phyloP scores from a whole-genome alignment of 2,329 filamentous ascomycete species.

The Tolypocladium tundrense region DNA sequence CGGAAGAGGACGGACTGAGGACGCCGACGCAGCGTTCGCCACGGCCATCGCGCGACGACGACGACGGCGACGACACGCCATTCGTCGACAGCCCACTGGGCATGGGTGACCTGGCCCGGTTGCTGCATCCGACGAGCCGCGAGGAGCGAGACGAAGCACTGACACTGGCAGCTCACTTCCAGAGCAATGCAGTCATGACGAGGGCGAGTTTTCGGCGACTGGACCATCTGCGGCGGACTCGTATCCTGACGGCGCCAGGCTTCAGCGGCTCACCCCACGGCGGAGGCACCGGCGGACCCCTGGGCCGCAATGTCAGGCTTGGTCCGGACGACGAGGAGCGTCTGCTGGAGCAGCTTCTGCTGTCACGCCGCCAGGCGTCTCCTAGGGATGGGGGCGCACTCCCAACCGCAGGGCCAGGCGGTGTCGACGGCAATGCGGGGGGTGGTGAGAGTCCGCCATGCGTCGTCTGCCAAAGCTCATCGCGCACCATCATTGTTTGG shows the following conservation, averaged over 20 bases:
- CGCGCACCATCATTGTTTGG: slow-evolving; percentile 87
- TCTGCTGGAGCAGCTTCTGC: slow-evolving; percentile 49
- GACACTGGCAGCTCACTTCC: slow-evolving; percentile 70
- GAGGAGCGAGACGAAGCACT: slow-evolving; percentile 75
- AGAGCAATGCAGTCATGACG: slow-evolving; percentile 64
- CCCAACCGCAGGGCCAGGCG: slow-evolving; percentile 46
- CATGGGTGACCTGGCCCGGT: slow-evolving; percentile 59
- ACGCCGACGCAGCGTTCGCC: slow-evolving; percentile 66
- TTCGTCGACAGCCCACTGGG: slow-evolving; percentile 53
- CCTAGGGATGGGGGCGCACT: slow-evolving; percentile 6
- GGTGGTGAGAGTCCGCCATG: slow-evolving; percentile 69
- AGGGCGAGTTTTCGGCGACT: slow-evolving; percentile 64
- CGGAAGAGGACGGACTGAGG: slow-evolving; percentile 42
- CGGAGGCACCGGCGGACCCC: slow-evolving; percentile 6
- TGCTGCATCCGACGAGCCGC: slow-evolving; percentile 69
- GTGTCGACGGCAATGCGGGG: slow-evolving; percentile 55
- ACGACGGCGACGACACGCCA: slow-evolving; percentile 40
- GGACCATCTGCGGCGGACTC: slow-evolving; percentile 58
- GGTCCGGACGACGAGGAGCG: slow-evolving; percentile 49
- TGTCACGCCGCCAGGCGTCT: slow-evolving; percentile 33
- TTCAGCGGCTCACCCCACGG: slow-evolving; percentile 7
- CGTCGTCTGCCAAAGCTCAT: slow-evolving; percentile 82
- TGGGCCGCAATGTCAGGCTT: slow-evolving; percentile 27
- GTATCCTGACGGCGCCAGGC: slow-evolving; percentile 36
- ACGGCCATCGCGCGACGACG: slow-evolving; percentile 16